Conservation (phyloP, 345 rosid genomes). For the Syzygium grande region DNA sequence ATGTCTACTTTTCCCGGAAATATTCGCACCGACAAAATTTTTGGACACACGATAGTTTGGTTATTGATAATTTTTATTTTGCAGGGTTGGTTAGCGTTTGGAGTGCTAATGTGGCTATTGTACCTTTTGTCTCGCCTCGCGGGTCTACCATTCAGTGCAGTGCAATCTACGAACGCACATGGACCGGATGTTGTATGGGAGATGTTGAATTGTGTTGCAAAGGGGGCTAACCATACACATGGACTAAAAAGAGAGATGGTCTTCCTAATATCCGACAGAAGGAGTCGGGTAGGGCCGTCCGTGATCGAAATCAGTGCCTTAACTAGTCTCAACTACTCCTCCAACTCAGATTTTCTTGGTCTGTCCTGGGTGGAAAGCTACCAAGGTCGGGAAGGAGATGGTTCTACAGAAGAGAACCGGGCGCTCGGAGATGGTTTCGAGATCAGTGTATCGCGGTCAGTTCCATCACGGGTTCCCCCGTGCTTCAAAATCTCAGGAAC, state of each 20-base stretch:
- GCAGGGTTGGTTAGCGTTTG: neutral
- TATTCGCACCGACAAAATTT: neutral
- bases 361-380: neutral
- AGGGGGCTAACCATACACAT: neutral
- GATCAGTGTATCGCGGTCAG: neutral
- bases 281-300: neutral
- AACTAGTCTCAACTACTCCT: neutral
- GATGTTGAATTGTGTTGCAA: neutral
- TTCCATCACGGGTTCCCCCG: neutral
- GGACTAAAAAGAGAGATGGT: neutral
- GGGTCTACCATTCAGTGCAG: neutral
- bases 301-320: neutral
- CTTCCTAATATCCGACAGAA: neutral
- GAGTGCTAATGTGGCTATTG: accelerated
- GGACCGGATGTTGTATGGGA: neutral
- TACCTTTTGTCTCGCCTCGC: no score
- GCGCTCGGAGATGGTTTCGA: neutral
- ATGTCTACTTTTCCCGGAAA: neutral
- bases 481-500: neutral
- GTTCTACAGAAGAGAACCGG: no score
- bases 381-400: neutral
- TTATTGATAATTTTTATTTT: neutral
- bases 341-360: neutral
- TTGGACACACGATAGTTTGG: neutral
- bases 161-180: neutral